These are phyloP conservation scores for Aciculosporium take DNA, from an alignment of 2,329 filamentous ascomycete genomes.

Conservation along the genomic window DNA sequence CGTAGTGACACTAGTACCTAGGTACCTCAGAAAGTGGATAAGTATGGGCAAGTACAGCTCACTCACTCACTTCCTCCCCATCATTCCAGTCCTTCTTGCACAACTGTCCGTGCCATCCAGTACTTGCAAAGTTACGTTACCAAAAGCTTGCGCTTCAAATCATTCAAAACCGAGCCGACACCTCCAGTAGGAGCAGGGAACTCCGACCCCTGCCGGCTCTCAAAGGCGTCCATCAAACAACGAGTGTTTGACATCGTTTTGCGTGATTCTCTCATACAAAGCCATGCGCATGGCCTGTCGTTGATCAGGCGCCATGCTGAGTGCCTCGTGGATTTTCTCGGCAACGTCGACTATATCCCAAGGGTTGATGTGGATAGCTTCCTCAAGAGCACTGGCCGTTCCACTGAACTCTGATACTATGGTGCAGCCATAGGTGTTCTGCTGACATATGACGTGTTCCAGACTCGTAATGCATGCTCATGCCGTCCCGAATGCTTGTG, in stretches of 20 bases:
- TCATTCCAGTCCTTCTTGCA: no score
- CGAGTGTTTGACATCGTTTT: conserved; percentile 3
- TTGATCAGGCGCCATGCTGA: conserved; percentile 56
- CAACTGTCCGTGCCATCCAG: no score
- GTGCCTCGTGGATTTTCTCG: conserved; percentile 62
- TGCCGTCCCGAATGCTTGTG: conserved; percentile 86
- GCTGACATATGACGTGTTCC: conserved; percentile 86
- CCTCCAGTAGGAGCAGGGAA: background rate
- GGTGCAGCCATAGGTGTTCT: conserved; percentile 68
- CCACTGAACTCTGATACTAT: conserved; percentile 97
- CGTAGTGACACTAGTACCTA: no score
- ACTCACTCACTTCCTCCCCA: no score
- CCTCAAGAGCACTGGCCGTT: conserved; percentile 68
- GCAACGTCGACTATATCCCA: conserved; percentile 81
- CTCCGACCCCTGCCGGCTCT: background rate
- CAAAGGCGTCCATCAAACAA: conserved; percentile 3
- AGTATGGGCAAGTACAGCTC: no score
- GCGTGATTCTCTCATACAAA: conserved; percentile 2
- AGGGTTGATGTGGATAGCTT: conserved; percentile 88
- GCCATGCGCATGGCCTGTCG: conserved; percentile 23
- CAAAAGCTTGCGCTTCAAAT: conserved; percentile 1
- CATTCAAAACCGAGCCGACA: background rate
- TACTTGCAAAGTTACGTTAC: background rate
- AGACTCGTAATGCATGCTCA: conserved; percentile 98
- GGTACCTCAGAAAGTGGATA: no score